Evolutionary conservation across 305 asterid genomes (phyloP), one percentile per base, ranked within the genome.

Genomic region (Rubia balearica): DNA sequence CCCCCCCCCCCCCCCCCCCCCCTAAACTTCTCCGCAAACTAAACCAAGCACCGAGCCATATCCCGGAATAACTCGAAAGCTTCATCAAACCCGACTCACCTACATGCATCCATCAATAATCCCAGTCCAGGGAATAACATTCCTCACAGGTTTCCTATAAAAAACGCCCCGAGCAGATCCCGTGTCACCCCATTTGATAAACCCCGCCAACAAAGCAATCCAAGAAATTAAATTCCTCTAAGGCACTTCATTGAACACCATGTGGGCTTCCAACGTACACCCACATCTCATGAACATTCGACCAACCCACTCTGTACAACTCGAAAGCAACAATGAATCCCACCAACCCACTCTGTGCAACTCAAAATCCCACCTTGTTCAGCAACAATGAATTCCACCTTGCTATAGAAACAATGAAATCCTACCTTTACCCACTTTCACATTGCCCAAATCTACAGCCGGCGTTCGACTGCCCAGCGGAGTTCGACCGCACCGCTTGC

Each of bases 281-380:
- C 43, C 42, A 27, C 43, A 61, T 30, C 14, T 61, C 65, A 61
- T 61, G 40, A 24, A 27, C 65, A 61, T 27, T 61, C 65, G 0
- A 61, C 42, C 8, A 61, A 14, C 8, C 65, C 65, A 0, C 42
- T 61, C 7, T 27, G 65, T 16, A 61, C 65, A 14, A 27, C 16
- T 61, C 65, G 40, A 61, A 61, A 27, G 30, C 30, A 27, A 27
- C 30, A 27, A 27, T 2, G 30, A 27, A 27, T 14, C 96, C 96
- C 17, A 41, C 79, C 69, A 27, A 27, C 30, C 30, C 30, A 27
- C 30, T n/a, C n/a, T n/a, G n/a, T n/a, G n/a, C n/a, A n/a, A 27
- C 2, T 2, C 2, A 1, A 27, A 27, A 27, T 27, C 30, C 30
- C 30, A 27, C 30, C 30, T 27, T 27, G 30, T 2, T 27, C n/a